phyloP scores from a whole-genome alignment of 2,329 filamentous ascomycete species.

The Pestalotiopsis sp. region DNA sequence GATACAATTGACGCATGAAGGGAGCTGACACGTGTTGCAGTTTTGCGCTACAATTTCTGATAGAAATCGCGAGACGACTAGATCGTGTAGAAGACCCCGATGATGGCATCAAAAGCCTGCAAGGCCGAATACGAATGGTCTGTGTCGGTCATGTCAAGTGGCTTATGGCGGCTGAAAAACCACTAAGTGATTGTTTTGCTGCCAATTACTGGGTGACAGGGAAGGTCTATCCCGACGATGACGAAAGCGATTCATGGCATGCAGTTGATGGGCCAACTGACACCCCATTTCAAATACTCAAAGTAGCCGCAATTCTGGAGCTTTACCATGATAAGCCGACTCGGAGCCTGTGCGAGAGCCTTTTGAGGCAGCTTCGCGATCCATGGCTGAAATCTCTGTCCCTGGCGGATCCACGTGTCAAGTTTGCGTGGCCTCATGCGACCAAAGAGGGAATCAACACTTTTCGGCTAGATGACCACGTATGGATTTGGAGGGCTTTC shows the following conservation, averaged over 20 bases:
- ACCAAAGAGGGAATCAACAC: conserved; percentile 1
- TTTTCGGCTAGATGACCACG: conserved; percentile 20
- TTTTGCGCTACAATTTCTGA: conserved; percentile 14
- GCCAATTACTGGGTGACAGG: conserved; percentile 16
- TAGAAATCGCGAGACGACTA: conserved; percentile 1
- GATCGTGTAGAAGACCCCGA: not conserved
- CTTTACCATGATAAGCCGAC: not conserved
- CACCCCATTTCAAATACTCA: conserved; percentile 15
- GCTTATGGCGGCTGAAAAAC: not conserved
- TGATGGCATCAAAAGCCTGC: not conserved
- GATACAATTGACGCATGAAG: not conserved
- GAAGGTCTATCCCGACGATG: not conserved
- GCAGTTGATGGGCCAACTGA: conserved; percentile 10
- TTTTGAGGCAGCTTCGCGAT: not conserved
- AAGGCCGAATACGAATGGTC: not conserved
- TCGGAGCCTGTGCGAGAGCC: not conserved
- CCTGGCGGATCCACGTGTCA: not conserved
- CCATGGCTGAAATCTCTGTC: not conserved
- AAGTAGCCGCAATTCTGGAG: not conserved
- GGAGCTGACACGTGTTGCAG: not conserved
- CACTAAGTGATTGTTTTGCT: not conserved
- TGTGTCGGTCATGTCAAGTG: not conserved
- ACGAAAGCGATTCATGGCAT: not conserved
- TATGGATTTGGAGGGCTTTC: conserved; percentile 20
- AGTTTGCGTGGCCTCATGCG: conserved; percentile 16